Evolutionary conservation across 2,329 filamentous ascomycete genomes (phyloP), one percentile per base, ranked within the genome.

Genomic region (Botrytis aclada): DNA sequence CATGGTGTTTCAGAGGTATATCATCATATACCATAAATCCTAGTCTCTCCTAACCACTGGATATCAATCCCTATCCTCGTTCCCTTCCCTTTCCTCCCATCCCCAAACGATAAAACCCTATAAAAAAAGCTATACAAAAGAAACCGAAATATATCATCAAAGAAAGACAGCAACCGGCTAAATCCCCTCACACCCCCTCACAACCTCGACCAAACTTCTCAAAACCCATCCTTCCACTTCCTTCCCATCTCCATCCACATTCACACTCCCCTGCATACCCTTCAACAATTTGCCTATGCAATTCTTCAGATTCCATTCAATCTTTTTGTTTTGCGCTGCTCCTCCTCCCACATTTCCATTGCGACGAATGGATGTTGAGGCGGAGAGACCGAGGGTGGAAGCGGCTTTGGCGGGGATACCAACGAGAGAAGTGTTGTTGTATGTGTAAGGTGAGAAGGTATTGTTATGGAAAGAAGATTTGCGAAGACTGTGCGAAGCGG

Each of bases 401-500:
- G 75, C 77, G 1, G 75, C 73, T 63, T 77, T 77, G 43, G 64
- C 62, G 1, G 76, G 72, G 10, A 76, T 64, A 4, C 70, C 64
- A 1, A 72, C 72, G 37, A 75, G 70, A 8, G 61, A 66, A 18
- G 61, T 51, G 1, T 25, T 71, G 22, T 56, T 64, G 47, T 64
- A 34, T 66, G 70, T n/a, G 51, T 73, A 14, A 29, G 60, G 45
- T 56, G 43, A 37, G 51, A 54, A 16, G 34, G 29, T 10, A 56
- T 18, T 41, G 16, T 7, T 61, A 22, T 61, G 6, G 58, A 61
- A 43, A 12, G 43, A 32, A 5, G 18, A 29, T 22, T 64, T 32
- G 41, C 20, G 63, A 18, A n/a, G n/a, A 10, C 22, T 22, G 41
- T 61, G 45, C 32, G 71, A 56, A 8, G 56, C 43, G 76, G 75